Conservation (phyloP, 106 monocot genomes). For the Agapanthus africanus region DNA sequence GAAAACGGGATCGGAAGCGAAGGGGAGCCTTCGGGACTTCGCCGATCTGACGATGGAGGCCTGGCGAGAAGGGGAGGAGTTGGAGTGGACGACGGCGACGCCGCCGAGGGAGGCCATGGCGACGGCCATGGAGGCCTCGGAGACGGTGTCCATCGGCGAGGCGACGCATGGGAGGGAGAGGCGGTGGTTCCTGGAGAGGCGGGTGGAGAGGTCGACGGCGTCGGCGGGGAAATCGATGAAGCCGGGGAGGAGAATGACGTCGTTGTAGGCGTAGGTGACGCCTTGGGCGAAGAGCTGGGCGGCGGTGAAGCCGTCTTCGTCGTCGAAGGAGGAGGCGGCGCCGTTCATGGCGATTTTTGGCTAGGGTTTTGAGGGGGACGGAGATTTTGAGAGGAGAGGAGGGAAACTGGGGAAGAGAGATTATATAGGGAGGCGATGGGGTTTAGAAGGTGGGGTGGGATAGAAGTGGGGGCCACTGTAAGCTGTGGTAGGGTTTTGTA, state of each 20-base stretch:
- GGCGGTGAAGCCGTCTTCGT: slow-evolving; percentile 61
- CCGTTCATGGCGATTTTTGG: too few species aligned
- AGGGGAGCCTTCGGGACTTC: slow-evolving; percentile 61
- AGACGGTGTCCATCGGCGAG: slow-evolving; percentile 93
- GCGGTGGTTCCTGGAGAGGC: slow-evolving; percentile 51
- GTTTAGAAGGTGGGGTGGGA: too few species aligned
- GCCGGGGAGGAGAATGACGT: slow-evolving; percentile 79
- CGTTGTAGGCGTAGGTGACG: slow-evolving; percentile 86
- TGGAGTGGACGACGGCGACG: slow-evolving; percentile 58
- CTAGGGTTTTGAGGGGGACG: too few species aligned
- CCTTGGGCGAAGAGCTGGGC: slow-evolving; percentile 60
- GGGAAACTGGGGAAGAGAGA: too few species aligned
- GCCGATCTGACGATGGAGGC: slow-evolving; percentile 50
- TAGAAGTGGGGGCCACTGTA: too few species aligned
- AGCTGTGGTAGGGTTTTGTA: too few species aligned
- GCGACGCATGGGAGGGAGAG: slow-evolving; percentile 76
- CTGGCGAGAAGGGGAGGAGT: slow-evolving; percentile 45
- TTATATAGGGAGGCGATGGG: too few species aligned
- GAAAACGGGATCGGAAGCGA: slow-evolving; percentile 33
- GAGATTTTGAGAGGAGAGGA: too few species aligned
- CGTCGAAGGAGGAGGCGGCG: too few species aligned
- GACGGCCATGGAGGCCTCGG: slow-evolving; percentile 79
- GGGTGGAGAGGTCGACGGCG: slow-evolving; percentile 72
- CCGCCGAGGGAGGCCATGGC: slow-evolving; percentile 83
- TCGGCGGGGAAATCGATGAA: slow-evolving; percentile 89